These are phyloP conservation scores for Populus hybrid DNA, from an alignment of 441 rosid genomes.

Conservation along the genomic window DNA sequence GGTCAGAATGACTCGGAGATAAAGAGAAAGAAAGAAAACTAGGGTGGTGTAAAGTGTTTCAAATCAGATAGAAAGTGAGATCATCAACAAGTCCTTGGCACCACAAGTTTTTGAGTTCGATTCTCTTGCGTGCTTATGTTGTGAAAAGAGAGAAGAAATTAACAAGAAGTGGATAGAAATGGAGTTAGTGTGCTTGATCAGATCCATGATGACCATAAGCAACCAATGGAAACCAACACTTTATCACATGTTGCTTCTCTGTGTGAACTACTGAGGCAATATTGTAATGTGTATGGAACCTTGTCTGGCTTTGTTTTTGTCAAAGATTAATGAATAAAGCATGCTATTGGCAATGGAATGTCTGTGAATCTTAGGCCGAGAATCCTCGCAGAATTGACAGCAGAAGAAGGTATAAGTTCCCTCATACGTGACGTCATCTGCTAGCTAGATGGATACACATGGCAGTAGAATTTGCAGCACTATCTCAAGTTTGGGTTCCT, in stretches of 20 bases:
- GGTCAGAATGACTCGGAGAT: no score
- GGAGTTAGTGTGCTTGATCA: slow-evolving; percentile 24
- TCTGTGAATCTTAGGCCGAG: no score
- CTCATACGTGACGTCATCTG: background rate
- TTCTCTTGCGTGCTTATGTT: background rate
- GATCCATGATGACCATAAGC: slow-evolving; percentile 20
- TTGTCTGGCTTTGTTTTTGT: background rate
- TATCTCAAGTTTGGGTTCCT: background rate
- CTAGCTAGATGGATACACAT: background rate
- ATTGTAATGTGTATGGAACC: background rate
- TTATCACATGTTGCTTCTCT: no score
- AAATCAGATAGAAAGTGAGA: no score
- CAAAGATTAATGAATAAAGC: background rate
- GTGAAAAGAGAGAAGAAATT: background rate
- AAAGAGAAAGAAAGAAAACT: no score
- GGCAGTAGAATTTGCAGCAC: background rate
- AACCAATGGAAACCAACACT: background rate
- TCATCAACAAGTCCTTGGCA: no score
- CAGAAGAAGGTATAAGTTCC: background rate
- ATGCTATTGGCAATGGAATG: background rate
- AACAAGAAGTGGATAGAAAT: background rate
- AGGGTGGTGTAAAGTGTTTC: no score
- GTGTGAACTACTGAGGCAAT: no score
- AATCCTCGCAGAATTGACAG: background rate
- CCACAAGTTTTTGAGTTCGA: background rate